Percentiles rank a stretch among this genome's conserved stretches.
phyloP scores from a whole-genome alignment of 192 early-diverging fungal genomes.

The Mortierella alpina region DNA sequence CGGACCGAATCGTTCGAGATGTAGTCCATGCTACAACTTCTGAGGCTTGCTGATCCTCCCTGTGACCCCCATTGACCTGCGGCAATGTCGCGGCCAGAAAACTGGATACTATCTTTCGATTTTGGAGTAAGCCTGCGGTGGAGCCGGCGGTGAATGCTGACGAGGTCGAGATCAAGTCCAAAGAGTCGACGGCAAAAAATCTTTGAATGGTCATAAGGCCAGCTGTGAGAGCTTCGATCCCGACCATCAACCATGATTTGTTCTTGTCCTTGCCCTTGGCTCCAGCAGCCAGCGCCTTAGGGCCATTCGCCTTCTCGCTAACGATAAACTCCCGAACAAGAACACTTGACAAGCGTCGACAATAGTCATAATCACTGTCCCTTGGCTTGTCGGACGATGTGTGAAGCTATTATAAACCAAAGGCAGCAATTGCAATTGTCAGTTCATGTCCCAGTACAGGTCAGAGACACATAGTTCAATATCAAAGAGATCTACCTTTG shows the following conservation, averaged over 20 bases:
- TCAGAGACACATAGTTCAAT: background rate
- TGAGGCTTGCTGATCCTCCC: constrained; percentile 17
- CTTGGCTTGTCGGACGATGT: constrained; percentile 17
- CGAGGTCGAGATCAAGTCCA: background rate
- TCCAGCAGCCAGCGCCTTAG: constrained; percentile 44
- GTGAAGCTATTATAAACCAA: constrained; percentile 12
- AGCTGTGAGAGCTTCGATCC: constrained; percentile 46
- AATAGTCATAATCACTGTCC: constrained; percentile 47
- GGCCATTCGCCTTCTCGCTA: constrained; percentile 28
- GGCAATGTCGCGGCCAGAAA: constrained; percentile 41
- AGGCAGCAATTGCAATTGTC: background rate
- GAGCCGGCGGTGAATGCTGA: background rate
- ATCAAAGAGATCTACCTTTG: constrained; percentile 28
- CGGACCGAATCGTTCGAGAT: constrained; percentile 23
- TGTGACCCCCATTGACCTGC: constrained; percentile 43
- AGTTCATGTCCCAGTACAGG: background rate
- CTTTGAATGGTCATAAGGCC: constrained; percentile 32
- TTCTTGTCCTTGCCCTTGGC: constrained; percentile 50
- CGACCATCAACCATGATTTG: constrained; percentile 46
- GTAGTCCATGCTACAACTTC: constrained; percentile 52
- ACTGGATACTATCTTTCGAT: constrained; percentile 17
- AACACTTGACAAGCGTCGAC: constrained; percentile 32
- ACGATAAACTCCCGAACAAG: constrained; percentile 41
- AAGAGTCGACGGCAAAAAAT: constrained; percentile 12
- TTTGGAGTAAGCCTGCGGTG: background rate